phyloP scores from a whole-genome alignment of 306 rosid genomes.

The Cicer bijugum region DNA sequence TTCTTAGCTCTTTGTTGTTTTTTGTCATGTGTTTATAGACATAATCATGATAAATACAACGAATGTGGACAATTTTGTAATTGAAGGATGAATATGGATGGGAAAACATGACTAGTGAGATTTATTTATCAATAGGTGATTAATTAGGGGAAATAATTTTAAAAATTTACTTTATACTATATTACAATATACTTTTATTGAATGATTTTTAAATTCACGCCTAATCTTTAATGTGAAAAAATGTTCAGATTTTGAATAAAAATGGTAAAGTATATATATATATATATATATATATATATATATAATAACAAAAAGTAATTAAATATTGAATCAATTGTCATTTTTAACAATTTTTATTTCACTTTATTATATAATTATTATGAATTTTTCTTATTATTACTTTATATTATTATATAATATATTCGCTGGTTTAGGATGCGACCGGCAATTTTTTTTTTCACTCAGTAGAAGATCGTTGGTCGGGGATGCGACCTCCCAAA shows the following conservation, averaged over 20 bases:
- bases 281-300: too few relatives aligned
- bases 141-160: too few relatives aligned
- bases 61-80: constrained; percentile 44
- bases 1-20: not conserved
- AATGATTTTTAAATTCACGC: not conserved
- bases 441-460: too few relatives aligned
- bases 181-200: too few relatives aligned
- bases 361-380: not conserved
- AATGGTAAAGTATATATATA: too few relatives aligned
- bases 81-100: constrained; percentile 3
- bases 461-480: too few relatives aligned
- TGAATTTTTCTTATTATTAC: too few relatives aligned
- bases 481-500: too few relatives aligned
- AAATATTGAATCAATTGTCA: not conserved
- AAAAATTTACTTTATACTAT: too few relatives aligned
- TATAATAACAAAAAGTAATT: not conserved
- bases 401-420: too few relatives aligned
- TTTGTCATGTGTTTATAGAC: not conserved
- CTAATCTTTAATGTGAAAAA: not conserved
- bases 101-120: not conserved
- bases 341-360: not conserved
- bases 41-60: not conserved
- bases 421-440: too few relatives aligned
- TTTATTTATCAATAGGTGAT: too few relatives aligned
- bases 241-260: not conserved